Evolutionary conservation across 2,329 filamentous ascomycete species (phyloP).

Genomic region (Hymenoscyphus linearis): DNA sequence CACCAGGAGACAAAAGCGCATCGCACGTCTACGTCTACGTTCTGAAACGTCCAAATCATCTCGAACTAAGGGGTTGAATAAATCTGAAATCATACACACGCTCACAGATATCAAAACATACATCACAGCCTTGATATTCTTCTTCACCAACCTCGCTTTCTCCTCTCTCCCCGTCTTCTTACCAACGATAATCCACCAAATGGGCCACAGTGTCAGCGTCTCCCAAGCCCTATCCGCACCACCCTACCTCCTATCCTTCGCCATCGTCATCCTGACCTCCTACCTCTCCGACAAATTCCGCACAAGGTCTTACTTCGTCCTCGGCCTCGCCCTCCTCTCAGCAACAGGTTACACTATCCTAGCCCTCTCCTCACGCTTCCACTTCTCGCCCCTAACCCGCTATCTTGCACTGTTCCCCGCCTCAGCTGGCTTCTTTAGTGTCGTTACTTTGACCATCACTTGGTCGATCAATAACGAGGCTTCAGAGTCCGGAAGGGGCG

Average conservation of each 20-base stretch:
- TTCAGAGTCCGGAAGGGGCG: constrained; percentile 62
- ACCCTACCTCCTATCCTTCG: constrained; percentile 73
- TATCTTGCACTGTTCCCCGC: constrained; percentile 78
- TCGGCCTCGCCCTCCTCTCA: constrained; percentile 64
- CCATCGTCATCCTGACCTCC: constrained; percentile 65
- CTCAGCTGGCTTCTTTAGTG: constrained; percentile 73
- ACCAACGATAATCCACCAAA: constrained; percentile 69
- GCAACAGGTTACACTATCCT: constrained; percentile 55
- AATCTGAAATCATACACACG: constrained; percentile 52
- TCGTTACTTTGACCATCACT: constrained; percentile 77
- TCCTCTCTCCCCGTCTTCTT: constrained; percentile 83
- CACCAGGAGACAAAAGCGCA: constrained; percentile 56
- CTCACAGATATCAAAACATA: constrained; percentile 65
- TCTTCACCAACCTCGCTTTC: constrained; percentile 84
- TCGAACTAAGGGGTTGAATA: constrained; percentile 39
- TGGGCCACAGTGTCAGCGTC: constrained; percentile 64
- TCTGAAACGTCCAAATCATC: constrained; percentile 15
- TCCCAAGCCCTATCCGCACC: constrained; percentile 77
- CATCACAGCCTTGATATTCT: constrained; percentile 76
- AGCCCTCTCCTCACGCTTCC: constrained; percentile 48
- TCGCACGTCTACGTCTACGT: constrained; percentile 65
- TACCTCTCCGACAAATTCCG: constrained; percentile 63
- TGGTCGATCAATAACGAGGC: constrained; percentile 87
- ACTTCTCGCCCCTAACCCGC: constrained; percentile 45
- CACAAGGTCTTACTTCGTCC: constrained; percentile 60